Percentiles rank a stretch among this genome's conserved stretches.
Evolutionary conservation across 2,329 filamentous ascomycete genomes (phyloP).

Genomic region (Sclerotinia trifoliorum): DNA sequence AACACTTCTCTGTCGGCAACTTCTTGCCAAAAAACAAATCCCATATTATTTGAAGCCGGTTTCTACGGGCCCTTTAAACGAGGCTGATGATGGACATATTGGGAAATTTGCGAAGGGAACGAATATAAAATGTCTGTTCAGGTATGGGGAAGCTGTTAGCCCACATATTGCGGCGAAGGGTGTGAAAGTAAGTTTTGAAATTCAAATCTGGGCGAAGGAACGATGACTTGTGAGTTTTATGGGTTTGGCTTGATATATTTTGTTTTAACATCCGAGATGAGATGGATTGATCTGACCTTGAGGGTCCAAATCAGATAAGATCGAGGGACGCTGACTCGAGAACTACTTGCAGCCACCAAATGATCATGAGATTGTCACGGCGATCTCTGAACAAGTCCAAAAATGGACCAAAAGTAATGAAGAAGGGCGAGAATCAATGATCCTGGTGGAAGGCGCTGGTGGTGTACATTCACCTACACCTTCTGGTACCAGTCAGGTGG

Average conservation of each 20-base stretch:
- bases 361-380: constrained; percentile 21
- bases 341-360: constrained; percentile 10
- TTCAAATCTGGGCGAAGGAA: not conserved
- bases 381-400: constrained; percentile 14
- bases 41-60: constrained; percentile 71
- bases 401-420: constrained; percentile 17
- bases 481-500: constrained; percentile 72
- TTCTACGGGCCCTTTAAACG: constrained; percentile 68
- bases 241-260: not conserved
- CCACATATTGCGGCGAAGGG: constrained; percentile 67
- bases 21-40: constrained; percentile 4
- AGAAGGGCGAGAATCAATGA: constrained; percentile 47
- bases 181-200: constrained; percentile 14
- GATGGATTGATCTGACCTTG: not conserved
- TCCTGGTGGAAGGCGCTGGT: constrained; percentile 78
- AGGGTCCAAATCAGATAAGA: not conserved
- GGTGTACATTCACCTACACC: constrained; percentile 78
- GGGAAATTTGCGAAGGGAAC: constrained; percentile 53
- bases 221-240: not conserved
- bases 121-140: constrained; percentile 62
- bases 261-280: not conserved
- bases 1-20: constrained; percentile 19
- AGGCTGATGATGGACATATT: constrained; percentile 68
- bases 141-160: constrained; percentile 72
- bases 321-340: constrained; percentile 41